A percentile compares a stretch with the other conserved stretches of the same genome.
Conservation (phyloP, 1,284 basidiomycete genomes). For the Ustilago nuda region DNA sequence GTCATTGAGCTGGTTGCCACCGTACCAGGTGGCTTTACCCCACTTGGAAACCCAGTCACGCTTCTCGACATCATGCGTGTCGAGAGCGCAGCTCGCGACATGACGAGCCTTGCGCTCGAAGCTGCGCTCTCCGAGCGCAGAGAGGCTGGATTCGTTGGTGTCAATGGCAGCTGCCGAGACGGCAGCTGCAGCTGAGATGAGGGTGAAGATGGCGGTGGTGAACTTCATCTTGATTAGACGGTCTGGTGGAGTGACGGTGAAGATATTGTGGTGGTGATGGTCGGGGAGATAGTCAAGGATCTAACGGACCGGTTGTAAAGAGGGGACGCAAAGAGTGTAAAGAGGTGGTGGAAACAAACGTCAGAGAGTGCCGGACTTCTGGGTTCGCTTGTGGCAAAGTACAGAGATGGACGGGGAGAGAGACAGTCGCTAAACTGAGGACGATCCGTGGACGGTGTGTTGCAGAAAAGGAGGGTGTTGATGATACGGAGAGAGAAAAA, state of each 20-base stretch:
- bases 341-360: neutral
- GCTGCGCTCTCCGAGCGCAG: constrained; percentile 44
- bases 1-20: constrained; percentile 55
- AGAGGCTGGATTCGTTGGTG: constrained; percentile 47
- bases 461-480: neutral
- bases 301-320: neutral
- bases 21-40: constrained; percentile 63
- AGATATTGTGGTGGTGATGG: neutral
- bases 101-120: constrained; percentile 60
- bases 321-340: constrained; percentile 11
- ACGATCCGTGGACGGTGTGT: neutral
- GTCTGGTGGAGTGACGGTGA: constrained; percentile 1
- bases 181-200: constrained; percentile 34
- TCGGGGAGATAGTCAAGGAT: neutral
- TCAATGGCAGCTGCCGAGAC: constrained; percentile 43
- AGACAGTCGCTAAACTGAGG: neutral
- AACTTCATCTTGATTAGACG: constrained; percentile 53
- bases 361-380: constrained; percentile 25
- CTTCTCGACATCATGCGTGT: constrained; percentile 24
- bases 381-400: neutral
- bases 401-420: neutral
- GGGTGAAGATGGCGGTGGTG: constrained; percentile 38
- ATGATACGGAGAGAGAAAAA: neutral
- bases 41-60: constrained; percentile 49
- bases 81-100: constrained; percentile 27